phyloP scores from a whole-genome alignment of 2,329 filamentous ascomycete genomes.

The Tolypocladium endophyticum region DNA sequence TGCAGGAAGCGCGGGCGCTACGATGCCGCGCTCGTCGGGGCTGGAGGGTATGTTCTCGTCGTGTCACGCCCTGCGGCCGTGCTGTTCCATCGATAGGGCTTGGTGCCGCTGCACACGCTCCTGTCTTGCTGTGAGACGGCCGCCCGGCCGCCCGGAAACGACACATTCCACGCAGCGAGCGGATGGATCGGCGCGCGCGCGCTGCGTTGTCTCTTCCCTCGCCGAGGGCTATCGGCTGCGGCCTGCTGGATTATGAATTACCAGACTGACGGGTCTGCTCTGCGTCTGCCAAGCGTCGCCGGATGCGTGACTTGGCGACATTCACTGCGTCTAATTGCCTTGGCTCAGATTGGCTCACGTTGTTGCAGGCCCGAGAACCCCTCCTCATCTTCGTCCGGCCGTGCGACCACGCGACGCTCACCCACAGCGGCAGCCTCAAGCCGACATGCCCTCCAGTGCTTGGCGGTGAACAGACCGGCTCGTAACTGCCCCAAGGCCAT shows the following conservation, averaged over 20 bases:
- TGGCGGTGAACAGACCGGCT: background rate
- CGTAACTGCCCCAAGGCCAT: background rate
- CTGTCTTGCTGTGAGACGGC: no score
- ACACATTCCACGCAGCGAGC: no score
- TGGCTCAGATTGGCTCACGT: background rate
- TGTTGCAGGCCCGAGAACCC: background rate
- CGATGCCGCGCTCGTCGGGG: no score
- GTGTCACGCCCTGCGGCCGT: no score
- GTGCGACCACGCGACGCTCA: background rate
- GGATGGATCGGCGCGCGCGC: no score
- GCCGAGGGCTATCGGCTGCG: background rate
- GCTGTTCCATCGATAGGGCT: no score
- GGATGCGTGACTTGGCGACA: background rate
- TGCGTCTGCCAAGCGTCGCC: background rate
- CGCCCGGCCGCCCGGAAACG: no score
- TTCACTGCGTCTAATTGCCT: background rate
- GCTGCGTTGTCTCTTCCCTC: background rate
- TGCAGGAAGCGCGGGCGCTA: no score
- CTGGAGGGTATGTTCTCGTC: no score
- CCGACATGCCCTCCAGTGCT: background rate
- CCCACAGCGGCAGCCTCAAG: background rate
- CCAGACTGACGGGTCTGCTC: background rate
- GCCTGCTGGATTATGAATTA: no score
- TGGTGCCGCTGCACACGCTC: no score
- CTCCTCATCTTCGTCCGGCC: background rate